These are phyloP conservation scores for Trichosporon inkin DNA, from an alignment of 1,284 basidiomycete genomes.

Conservation along the genomic window DNA sequence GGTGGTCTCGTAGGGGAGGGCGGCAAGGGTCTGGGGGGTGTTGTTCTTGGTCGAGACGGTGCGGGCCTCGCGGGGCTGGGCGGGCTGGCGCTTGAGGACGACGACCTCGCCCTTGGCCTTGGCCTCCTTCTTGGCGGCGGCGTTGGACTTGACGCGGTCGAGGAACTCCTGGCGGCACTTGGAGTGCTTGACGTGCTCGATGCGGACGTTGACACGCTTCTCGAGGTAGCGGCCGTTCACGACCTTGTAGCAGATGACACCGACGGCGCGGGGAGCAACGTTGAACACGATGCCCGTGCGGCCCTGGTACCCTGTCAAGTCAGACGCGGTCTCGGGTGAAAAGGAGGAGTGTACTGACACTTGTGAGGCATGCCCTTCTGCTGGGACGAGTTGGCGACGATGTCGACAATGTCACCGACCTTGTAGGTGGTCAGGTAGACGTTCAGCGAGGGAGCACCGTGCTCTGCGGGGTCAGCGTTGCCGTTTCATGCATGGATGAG, in stretches of 20 bases:
- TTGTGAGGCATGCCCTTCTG: slow-evolving; percentile 99
- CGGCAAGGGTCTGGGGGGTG: slow-evolving; percentile 30
- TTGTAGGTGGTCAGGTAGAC: slow-evolving; percentile 91
- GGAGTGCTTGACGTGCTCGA: slow-evolving; percentile 97
- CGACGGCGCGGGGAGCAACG: slow-evolving; percentile 89
- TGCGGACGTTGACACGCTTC: slow-evolving; percentile 98
- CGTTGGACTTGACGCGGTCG: slow-evolving; percentile 91
- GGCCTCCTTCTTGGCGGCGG: slow-evolving; percentile 74
- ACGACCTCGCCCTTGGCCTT: slow-evolving; percentile 88
- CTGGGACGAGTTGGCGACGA: slow-evolving; percentile 97
- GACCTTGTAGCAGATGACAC: slow-evolving; percentile 97
- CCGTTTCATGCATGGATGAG: neutral
- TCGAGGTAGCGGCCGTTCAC: slow-evolving; percentile 99
- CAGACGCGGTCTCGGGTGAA: neutral
- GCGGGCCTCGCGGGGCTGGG: slow-evolving; percentile 74
- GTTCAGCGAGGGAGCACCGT: slow-evolving; percentile 84
- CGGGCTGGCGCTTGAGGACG: slow-evolving; percentile 80
- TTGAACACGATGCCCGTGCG: slow-evolving; percentile 96
- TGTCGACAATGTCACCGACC: slow-evolving; percentile 98
- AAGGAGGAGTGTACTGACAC: slow-evolving; percentile 50
- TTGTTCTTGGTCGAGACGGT: slow-evolving; percentile 73
- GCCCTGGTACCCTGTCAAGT: slow-evolving; percentile 51
- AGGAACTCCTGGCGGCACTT: slow-evolving; percentile 99
- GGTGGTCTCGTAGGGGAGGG: slow-evolving; percentile 64
- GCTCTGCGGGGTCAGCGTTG: slow-evolving; percentile 57